Evolutionary conservation across 768 basidiomycete genomes (phyloP).

Genomic region (Suillus placidus): DNA sequence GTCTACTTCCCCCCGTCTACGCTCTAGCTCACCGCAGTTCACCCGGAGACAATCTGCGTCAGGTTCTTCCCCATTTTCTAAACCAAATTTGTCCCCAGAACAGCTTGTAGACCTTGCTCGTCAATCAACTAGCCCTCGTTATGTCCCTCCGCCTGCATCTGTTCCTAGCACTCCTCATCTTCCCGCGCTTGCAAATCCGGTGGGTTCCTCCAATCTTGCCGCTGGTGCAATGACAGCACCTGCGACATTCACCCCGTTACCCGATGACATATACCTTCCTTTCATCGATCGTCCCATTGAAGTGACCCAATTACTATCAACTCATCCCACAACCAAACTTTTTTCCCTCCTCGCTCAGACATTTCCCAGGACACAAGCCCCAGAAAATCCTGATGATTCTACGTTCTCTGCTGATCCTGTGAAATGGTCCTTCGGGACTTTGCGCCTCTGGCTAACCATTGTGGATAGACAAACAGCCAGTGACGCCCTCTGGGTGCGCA

Average conservation of each 20-base stretch:
- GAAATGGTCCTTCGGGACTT: conserved; percentile 72
- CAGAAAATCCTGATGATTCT: conserved; percentile 33
- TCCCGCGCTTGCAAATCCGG: conserved; percentile 16
- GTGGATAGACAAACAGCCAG: conserved; percentile 62
- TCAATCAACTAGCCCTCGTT: conserved; percentile 52
- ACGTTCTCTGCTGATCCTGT: conserved; percentile 54
- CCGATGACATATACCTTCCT: conserved; percentile 78
- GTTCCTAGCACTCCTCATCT: conserved; percentile 19
- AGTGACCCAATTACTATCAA: conserved; percentile 66
- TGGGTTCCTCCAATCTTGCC: conserved; percentile 4
- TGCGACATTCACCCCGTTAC: conserved; percentile 73
- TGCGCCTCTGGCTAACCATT: conserved; percentile 68
- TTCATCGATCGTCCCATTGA: conserved; percentile 85
- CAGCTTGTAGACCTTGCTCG: conserved; percentile 76
- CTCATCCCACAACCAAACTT: conserved; percentile 67
- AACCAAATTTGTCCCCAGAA: conserved; percentile 65
- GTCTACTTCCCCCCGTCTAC: conserved; percentile 45
- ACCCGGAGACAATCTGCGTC: conserved; percentile 34
- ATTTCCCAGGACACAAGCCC: conserved; percentile 44
- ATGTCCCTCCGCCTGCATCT: conserved; percentile 24
- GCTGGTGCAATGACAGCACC: conserved; percentile 34
- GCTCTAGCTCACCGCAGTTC: conserved; percentile 48
- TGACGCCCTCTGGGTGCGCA: conserved; percentile 74
- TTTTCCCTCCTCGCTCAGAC: conserved; percentile 76
- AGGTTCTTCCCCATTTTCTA: conserved; percentile 38